These are phyloP conservation scores for Leccinum griseonigrum DNA, from an alignment of 1,284 basidiomycete genomes.

Conservation along the genomic window DNA sequence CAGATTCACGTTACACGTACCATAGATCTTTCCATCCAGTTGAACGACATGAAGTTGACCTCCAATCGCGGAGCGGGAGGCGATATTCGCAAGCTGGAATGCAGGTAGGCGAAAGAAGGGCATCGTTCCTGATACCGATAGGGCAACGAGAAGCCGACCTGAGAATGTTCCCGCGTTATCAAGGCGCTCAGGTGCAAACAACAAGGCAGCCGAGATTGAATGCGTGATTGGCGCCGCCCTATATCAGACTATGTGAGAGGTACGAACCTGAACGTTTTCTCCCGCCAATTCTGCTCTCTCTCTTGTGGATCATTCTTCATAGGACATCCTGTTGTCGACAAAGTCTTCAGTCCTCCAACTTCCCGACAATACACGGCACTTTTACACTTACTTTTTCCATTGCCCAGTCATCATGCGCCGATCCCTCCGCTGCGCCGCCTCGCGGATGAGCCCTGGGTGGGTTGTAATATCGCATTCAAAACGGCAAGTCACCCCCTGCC, in stretches of 20 bases:
- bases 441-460: no score
- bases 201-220: neutral
- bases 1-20: neutral
- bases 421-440: no score
- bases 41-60: neutral
- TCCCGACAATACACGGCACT: neutral
- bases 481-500: neutral
- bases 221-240: slow-evolving; percentile 1
- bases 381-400: neutral
- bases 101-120: slow-evolving; percentile 8
- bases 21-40: neutral
- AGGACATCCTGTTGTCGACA: neutral
- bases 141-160: neutral
- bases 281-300: neutral
- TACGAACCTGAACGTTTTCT: neutral
- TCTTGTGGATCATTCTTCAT: neutral
- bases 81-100: neutral
- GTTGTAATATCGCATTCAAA: neutral
- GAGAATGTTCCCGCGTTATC: neutral
- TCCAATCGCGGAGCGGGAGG: neutral
- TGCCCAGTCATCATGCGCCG: no score
- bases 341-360: neutral
- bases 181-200: neutral
- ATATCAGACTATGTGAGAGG: neutral
- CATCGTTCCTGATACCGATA: neutral